These are phyloP conservation scores for Pseudonectria buxi DNA, from an alignment of 2,329 filamentous ascomycete species.

Conservation along the genomic window DNA sequence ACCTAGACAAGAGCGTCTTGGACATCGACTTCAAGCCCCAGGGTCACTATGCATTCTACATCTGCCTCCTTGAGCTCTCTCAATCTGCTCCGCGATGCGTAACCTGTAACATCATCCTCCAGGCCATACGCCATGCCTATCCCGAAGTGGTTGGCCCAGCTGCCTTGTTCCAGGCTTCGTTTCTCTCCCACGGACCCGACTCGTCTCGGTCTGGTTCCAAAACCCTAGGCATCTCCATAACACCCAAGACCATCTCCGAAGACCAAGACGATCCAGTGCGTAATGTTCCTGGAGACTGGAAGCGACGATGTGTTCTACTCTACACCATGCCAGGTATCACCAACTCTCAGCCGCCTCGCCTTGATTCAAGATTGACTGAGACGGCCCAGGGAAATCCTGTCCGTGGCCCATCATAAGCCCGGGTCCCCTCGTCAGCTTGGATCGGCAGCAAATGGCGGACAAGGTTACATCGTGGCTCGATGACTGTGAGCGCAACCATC, in stretches of 20 bases:
- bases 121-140: constrained; percentile 5
- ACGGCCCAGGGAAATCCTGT: constrained; percentile 3
- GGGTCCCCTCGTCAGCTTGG: background rate
- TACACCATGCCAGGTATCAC: constrained; percentile 4
- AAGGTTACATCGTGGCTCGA: constrained; percentile 6
- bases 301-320: constrained; percentile 1
- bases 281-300: no score
- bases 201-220: no score
- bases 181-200: constrained; percentile 1
- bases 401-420: constrained; percentile 4
- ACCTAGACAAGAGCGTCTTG: no score
- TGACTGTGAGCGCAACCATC: constrained; percentile 5
- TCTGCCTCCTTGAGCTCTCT: constrained; percentile 2
- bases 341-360: background rate
- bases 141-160: constrained; percentile 2
- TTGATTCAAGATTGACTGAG: no score
- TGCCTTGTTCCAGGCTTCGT: constrained; percentile 2
- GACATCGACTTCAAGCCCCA: no score
- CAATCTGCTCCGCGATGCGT: constrained; percentile 1
- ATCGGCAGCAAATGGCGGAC: constrained; percentile 1
- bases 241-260: no score
- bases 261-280: no score
- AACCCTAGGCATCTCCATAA: no score
- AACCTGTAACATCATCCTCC: constrained; percentile 3
- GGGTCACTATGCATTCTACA: background rate